Conservation (phyloP, 2,329 filamentous ascomycete species). For the Nemania abortiva region DNA sequence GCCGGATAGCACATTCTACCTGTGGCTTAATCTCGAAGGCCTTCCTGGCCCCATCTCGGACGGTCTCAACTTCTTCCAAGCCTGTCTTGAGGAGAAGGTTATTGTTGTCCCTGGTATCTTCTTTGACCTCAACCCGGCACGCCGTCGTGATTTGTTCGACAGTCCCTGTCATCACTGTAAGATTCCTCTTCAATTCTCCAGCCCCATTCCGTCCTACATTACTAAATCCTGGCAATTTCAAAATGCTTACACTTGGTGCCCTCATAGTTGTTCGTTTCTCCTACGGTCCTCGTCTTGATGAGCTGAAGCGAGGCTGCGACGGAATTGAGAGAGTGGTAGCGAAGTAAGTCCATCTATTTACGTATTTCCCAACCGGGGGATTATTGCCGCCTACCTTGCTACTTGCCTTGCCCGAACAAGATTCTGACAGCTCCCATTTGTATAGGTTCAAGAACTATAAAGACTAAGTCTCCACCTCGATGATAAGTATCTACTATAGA, state of each 20-base stretch:
- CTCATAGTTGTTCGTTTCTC: slow-evolving; percentile 77
- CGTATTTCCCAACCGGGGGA: not conserved
- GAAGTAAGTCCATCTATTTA: slow-evolving; percentile 63
- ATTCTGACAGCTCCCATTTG: slow-evolving; percentile 22
- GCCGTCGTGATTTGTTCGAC: slow-evolving; percentile 91
- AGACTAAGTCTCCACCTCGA: slow-evolving; percentile 15
- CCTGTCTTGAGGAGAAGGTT: slow-evolving; percentile 91
- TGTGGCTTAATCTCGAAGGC: slow-evolving; percentile 77
- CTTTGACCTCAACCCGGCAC: slow-evolving; percentile 94
- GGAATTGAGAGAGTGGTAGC: slow-evolving; percentile 85
- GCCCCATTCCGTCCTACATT: not conserved
- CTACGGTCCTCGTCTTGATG: slow-evolving; percentile 86
- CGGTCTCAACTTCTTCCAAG: slow-evolving; percentile 96
- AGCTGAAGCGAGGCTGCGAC: slow-evolving; percentile 81
- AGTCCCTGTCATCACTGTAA: slow-evolving; percentile 87
- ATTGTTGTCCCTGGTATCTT: slow-evolving; percentile 98
- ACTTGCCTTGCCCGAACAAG: not conserved
- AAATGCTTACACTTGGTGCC: slow-evolving; percentile 15
- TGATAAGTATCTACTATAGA: not conserved
- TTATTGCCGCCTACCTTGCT: not conserved
- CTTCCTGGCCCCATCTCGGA: slow-evolving; percentile 87
- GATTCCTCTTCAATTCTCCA: slow-evolving; percentile 16
- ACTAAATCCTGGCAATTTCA: not conserved
- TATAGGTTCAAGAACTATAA: slow-evolving; percentile 48
- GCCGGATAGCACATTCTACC: slow-evolving; percentile 94